Conservation (phyloP, 2,329 filamentous ascomycete genomes). For the Exserohilum turcica region DNA sequence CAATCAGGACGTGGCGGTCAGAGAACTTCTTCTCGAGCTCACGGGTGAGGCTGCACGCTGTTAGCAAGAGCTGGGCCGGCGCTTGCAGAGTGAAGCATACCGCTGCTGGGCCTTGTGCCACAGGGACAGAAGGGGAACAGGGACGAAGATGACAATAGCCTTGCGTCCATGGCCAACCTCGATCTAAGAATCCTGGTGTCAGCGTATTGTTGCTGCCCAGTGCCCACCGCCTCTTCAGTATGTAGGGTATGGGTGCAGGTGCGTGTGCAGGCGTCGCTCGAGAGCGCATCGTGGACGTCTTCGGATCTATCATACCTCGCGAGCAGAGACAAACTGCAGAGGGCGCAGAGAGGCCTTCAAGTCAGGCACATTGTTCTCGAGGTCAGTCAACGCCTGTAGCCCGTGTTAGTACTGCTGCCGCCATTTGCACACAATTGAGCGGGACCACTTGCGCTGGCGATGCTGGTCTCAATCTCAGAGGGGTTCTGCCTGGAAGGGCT, state of each 20-base stretch:
- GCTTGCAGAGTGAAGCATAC: slow-evolving; percentile 62
- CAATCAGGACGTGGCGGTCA: slow-evolving; percentile 98
- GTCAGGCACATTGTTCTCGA: slow-evolving; percentile 99
- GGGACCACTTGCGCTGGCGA: slow-evolving; percentile 75
- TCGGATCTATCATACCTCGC: slow-evolving; percentile 81
- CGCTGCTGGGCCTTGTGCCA: slow-evolving; percentile 99
- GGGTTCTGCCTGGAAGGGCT: slow-evolving; percentile 95
- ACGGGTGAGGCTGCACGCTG: slow-evolving; percentile 79
- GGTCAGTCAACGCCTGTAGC: slow-evolving; percentile 77
- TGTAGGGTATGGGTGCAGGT: slow-evolving; percentile 25
- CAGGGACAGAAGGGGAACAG: slow-evolving; percentile 94
- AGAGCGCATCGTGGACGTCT: slow-evolving; percentile 32
- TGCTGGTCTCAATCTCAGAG: slow-evolving; percentile 95
- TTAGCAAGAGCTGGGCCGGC: slow-evolving; percentile 7
- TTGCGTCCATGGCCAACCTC: slow-evolving; percentile 99
- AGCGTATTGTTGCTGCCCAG: slow-evolving; percentile 59
- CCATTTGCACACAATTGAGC: slow-evolving; percentile 5
- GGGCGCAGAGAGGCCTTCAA: slow-evolving; percentile 95
- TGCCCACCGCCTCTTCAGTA: slow-evolving; percentile 61
- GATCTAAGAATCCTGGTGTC: slow-evolving; percentile 75
- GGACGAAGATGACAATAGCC: slow-evolving; percentile 99
- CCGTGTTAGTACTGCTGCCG: slow-evolving; percentile 23
- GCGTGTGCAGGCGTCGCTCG: slow-evolving; percentile 34
- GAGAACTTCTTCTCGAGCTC: slow-evolving; percentile 99
- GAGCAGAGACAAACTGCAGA: slow-evolving; percentile 97